phyloP scores from a whole-genome alignment of 257 asterid genomes.

The Cruciata laevipes region DNA sequence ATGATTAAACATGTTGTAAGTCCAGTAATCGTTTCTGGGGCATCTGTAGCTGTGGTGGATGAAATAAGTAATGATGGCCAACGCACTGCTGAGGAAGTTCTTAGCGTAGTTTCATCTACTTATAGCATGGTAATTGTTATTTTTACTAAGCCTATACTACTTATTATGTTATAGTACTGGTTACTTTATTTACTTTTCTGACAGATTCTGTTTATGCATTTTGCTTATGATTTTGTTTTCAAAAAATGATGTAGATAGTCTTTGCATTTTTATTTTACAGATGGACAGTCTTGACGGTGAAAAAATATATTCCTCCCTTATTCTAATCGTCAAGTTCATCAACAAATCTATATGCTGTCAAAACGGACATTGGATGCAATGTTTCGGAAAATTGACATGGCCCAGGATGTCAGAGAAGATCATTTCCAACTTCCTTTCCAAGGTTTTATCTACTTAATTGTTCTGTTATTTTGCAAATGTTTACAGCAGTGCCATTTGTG shows the following conservation, averaged over 20 bases:
- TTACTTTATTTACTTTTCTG: background rate
- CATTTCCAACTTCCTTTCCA: conserved; percentile 74
- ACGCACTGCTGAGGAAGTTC: conserved; percentile 38
- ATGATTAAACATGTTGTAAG: conserved; percentile 48
- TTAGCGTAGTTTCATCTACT: conserved; percentile 53
- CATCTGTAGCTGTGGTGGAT: conserved; percentile 42
- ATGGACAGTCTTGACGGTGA: conserved; percentile 50
- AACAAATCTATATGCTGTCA: conserved; percentile 51
- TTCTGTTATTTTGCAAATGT: background rate
- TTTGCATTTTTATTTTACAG: conserved; percentile 34
- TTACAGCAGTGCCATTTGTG: background rate
- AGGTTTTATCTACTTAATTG: conserved; percentile 40
- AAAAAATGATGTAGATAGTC: background rate
- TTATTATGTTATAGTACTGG: background rate
- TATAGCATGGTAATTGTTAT: conserved; percentile 37
- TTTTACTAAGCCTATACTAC: background rate
- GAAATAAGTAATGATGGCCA: conserved; percentile 30
- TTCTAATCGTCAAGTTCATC: conserved; percentile 49
- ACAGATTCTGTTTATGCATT: background rate
- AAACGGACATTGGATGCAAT: conserved; percentile 65
- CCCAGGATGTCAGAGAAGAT: conserved; percentile 86
- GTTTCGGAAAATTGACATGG: conserved; percentile 92
- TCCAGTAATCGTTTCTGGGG: conserved; percentile 47
- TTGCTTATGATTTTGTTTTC: background rate
- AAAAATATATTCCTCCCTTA: conserved; percentile 54